Conservation (phyloP, 306 rosid species). For the Quercus suber region DNA sequence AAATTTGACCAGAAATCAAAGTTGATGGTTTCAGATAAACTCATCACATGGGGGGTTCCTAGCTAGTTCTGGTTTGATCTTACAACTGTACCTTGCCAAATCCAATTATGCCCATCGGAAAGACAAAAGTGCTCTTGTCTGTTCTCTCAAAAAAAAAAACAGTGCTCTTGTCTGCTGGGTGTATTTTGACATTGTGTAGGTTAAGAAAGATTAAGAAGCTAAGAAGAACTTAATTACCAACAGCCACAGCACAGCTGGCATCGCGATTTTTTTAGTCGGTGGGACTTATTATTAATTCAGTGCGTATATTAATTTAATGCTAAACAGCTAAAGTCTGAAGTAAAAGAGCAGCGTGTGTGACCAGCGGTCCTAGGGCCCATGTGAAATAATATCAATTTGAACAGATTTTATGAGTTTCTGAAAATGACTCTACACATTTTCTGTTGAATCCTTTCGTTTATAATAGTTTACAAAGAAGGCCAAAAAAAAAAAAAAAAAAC, state of each 20-base stretch:
- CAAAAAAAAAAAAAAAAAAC: neutral
- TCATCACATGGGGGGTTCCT: neutral
- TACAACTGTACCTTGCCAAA: neutral
- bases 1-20: no score
- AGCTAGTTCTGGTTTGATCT: neutral
- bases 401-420: neutral
- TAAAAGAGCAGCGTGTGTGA: neutral
- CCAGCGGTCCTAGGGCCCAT: neutral
- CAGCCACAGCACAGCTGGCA: constrained; percentile 68
- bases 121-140: constrained; percentile 1
- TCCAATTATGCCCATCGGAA: neutral
- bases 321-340: no score
- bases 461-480: neutral
- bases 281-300: neutral
- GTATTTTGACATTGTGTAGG: neutral
- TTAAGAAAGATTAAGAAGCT: neutral
- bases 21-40: neutral
- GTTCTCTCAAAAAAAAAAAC: no score
- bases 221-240: constrained; percentile 3
- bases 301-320: neutral
- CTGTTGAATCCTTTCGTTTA: no score
- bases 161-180: neutral
- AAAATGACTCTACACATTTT: no score
- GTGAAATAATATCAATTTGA: neutral
- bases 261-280: neutral